phyloP scores from a whole-genome alignment of 148 eudicot species.

The Rhododendron griersonianum region DNA sequence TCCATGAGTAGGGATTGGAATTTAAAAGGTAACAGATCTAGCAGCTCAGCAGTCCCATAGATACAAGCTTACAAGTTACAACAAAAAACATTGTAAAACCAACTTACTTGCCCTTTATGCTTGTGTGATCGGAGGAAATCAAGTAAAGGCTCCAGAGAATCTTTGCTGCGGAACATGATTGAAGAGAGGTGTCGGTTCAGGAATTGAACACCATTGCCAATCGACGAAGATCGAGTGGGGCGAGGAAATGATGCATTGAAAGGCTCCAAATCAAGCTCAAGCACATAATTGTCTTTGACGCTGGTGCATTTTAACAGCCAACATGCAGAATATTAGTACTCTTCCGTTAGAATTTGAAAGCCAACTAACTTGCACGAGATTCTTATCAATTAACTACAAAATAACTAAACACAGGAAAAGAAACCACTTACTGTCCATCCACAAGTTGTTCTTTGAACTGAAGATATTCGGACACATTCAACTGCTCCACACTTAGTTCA shows the following conservation, averaged over 20 bases:
- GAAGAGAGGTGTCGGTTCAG: conserved; percentile 96
- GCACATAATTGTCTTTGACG: conserved; percentile 44
- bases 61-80: background rate
- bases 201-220: conserved; percentile 97
- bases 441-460: conserved; percentile 91
- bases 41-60: background rate
- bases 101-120: conserved; percentile 79
- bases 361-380: background rate
- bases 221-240: conserved; percentile 81
- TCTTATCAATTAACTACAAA: background rate
- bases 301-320: conserved; percentile 23
- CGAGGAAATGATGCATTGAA: conserved; percentile 86
- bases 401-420: background rate
- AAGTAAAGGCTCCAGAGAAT: conserved; percentile 87
- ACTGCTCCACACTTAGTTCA: conserved; percentile 84
- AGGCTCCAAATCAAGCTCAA: conserved; percentile 95
- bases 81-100: background rate
- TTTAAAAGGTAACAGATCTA: background rate
- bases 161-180: conserved; percentile 86
- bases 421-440: conserved; percentile 55
- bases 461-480: conserved; percentile 83
- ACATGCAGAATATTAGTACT: background rate
- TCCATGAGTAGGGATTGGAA: background rate
- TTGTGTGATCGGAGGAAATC: conserved; percentile 83
- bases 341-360: background rate